Base-by-base conservation (phyloP, 305 asterid species). In the Fraxinus dipetala region DNA sequence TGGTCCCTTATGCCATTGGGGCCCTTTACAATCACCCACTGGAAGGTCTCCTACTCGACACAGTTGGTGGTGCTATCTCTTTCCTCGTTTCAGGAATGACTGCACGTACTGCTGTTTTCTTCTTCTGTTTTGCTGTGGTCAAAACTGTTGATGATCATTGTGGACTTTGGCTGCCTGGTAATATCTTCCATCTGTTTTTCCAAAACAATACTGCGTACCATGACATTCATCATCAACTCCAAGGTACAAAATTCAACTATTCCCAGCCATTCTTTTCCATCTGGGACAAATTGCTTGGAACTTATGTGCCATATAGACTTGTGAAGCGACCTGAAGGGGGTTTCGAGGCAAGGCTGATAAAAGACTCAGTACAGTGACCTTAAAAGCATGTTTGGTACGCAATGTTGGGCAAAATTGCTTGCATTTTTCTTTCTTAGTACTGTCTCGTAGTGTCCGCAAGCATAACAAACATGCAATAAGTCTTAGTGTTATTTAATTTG, bases 11-110 rank as follows among this genome's bases (percentile, higher is more conserved):
- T 4, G 98, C 98, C 65, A 88, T 91, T 31, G 97, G 98, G 45
- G 98, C 98, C 56, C 92, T 95, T 38, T 95, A 93, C 90, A 95
- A 95, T 80, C 98, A 95, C 81, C 98, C 98, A 6, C 81, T 93
- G 16, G 98, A 93, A 87, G 98, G 98, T 83, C 97, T 95, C 80
- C 74, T 95, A 28, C 48, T 95, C 43, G 98, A 95, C 90, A 93
- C 98, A 70, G 87, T 93, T 14, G 97, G 98, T 67, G 98, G 98
- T n/a, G 98, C 97, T n/a, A 40, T 95, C 59, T 91, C 98, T 74
- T 95, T 91, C 89, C 94, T 95, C 35, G 43, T 92, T 59, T 89
- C 98, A 0, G 96, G 98, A 84, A 95, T 95, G 98, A 92, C 98
- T 7, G 94, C 98, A 45, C 87, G 96, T 2, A 91, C 98, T 75